Evolutionary conservation across 2,329 filamentous ascomycete species (phyloP), one percentile per base, ranked within the genome.

Genomic region (Laburnicola sp.): DNA sequence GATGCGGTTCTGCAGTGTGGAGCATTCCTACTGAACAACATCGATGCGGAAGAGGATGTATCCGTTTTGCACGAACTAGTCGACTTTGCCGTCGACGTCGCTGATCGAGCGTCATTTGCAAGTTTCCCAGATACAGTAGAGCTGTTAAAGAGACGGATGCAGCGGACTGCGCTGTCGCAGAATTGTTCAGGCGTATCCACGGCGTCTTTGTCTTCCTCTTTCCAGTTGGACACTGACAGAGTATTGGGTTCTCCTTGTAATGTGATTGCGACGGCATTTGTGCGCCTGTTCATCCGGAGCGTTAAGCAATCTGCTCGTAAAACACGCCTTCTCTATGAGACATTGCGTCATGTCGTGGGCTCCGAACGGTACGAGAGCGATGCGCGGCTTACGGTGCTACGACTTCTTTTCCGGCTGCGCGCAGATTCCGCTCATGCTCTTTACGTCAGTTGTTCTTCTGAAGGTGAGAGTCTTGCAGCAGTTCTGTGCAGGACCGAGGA

Each of bases 361-460:
- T 59, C 58, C 22, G 61, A 71, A 32, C 57, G 58, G 6, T 69
- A 66, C 49, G 61, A 66, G 9, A 68, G 60, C 37, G 73, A 75
- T 58, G 72, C 72, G 30, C 67, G 73, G 4, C 59, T 75, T 38
- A 68, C 68, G 10, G 68, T 71, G 4, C 59, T 75, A 7, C 73
- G 71, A 46, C 57, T 74, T 37, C 76, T 97, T 2, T 93, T 95
- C 68, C 85, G 92, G 37, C 76, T 97, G 27, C 84, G 92, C 51
- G 90, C 91, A 22, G 91, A 96, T 71, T 90, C 88, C 68, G 84
- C 87, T 7, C 84, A 92, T 58, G 82, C 86, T 38, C 81, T 97
- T 3, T 90, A 87, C 51, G 77, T 96, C 46, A 85, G 85, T 6
- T 75, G 82, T 30, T 82, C 84, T 27, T 84, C 87, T 1, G 90